A percentile compares a stretch with the other conserved stretches of the same genome.
Conservation (phyloP, 2,329 filamentous ascomycete genomes). For the Zymoseptoria passerinii region DNA sequence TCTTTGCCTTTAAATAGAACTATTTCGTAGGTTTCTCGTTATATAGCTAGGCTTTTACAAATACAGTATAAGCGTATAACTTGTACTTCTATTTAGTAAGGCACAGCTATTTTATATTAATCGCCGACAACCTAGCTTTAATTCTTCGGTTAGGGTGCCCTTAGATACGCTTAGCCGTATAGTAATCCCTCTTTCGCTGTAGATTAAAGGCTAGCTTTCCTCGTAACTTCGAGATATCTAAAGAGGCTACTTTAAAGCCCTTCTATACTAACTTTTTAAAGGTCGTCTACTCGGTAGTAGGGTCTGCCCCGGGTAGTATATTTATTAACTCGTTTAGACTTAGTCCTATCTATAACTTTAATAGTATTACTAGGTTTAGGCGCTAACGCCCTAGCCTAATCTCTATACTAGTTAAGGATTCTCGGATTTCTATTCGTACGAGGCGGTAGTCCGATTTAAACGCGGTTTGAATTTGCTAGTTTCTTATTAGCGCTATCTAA, state of each 20-base stretch:
- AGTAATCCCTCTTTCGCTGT: background rate
- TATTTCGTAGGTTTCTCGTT: constrained; percentile 1
- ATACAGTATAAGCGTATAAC: background rate
- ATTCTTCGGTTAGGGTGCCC: background rate
- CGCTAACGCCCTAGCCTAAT: background rate
- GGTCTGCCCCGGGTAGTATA: too few relatives aligned
- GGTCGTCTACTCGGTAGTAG: background rate
- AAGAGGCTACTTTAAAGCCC: background rate
- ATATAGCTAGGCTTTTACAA: background rate
- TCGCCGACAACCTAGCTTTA: background rate
- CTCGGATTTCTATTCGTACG: background rate
- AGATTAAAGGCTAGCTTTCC: background rate
- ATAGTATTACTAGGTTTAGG: background rate
- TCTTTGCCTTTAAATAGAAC: background rate
- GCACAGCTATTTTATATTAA: background rate
- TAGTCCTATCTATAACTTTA: too few relatives aligned
- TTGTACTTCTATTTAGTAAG: background rate
- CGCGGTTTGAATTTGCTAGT: background rate
- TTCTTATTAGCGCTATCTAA: background rate
- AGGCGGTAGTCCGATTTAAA: background rate
- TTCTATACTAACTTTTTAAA: background rate
- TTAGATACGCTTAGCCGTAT: too few relatives aligned
- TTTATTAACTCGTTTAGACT: too few relatives aligned
- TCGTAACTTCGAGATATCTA: background rate
- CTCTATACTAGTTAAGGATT: background rate